Percentiles rank a stretch among this genome's conserved stretches.
phyloP scores from a whole-genome alignment of 208 protist genomes.

The Leptomonas pyrrhocoris region DNA sequence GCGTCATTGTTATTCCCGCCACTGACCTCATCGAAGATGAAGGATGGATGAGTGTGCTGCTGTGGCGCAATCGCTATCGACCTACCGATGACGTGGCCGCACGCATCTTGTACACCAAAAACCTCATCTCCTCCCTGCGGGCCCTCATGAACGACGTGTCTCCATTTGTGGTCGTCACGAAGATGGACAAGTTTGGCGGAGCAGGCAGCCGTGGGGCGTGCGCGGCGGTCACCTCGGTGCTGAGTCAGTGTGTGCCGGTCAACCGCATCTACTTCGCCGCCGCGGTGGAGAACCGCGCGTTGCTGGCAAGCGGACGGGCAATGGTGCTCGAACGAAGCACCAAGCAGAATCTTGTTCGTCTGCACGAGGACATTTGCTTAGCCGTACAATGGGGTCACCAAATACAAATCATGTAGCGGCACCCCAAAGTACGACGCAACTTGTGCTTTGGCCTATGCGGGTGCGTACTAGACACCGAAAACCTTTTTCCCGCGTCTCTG shows the following conservation, averaged over 20 bases:
- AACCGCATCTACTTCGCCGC: conserved; percentile 81
- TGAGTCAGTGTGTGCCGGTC: conserved; percentile 67
- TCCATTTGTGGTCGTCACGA: conserved; percentile 75
- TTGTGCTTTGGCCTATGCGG: neutral
- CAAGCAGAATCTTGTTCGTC: conserved; percentile 49
- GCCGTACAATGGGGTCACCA: conserved; percentile 60
- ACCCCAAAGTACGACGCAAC: neutral
- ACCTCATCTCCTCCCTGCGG: conserved; percentile 50
- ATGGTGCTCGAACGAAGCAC: conserved; percentile 56
- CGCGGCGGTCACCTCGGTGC: conserved; percentile 39
- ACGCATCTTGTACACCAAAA: conserved; percentile 56
- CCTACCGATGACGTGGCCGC: conserved; percentile 45
- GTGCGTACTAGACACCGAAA: neutral
- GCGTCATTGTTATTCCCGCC: conserved; percentile 73
- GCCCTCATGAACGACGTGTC: conserved; percentile 59
- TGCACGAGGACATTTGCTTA: conserved; percentile 74
- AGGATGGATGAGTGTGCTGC: conserved; percentile 66
- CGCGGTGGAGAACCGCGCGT: conserved; percentile 46
- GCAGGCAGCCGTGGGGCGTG: conserved; percentile 43
- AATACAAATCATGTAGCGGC: conserved; percentile 36
- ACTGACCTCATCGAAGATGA: conserved; percentile 75
- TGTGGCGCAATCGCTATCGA: conserved; percentile 51
- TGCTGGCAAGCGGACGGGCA: conserved; percentile 28
- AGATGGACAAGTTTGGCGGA: conserved; percentile 86
- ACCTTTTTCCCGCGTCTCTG: neutral